These are phyloP conservation scores for Spathaspora boniae DNA, from an alignment of 805 yeast genomes.

Conservation along the genomic window DNA sequence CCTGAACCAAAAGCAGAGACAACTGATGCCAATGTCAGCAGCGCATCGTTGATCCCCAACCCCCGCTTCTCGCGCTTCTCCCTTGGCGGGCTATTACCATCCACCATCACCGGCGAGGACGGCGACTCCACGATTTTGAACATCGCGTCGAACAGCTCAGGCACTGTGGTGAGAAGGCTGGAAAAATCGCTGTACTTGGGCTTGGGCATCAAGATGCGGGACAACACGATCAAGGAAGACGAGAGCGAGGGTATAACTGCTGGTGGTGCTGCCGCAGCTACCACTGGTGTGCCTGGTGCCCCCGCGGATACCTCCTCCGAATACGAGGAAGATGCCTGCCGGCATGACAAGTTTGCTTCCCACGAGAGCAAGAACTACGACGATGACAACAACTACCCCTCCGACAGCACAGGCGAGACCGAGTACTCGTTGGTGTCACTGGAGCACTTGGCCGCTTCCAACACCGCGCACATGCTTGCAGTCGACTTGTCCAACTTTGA, in stretches of 20 bases:
- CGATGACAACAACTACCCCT: constrained; percentile 15
- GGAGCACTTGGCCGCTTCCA: constrained; percentile 3
- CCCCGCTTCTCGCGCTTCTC: constrained; percentile 42
- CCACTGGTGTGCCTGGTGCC: no score
- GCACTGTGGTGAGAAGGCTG: constrained; percentile 18
- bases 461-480: constrained; percentile 9
- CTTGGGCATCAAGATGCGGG: constrained; percentile 21
- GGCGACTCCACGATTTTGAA: constrained; percentile 13
- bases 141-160: constrained; percentile 13
- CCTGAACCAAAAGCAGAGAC: background rate
- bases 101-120: constrained; percentile 9
- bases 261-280: no score
- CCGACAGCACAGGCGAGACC: constrained; percentile 16
- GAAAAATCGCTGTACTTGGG: constrained; percentile 19
- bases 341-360: background rate
- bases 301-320: constrained; percentile 3
- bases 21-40: constrained; percentile 6
- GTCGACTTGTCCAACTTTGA: constrained; percentile 25
- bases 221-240: constrained; percentile 3
- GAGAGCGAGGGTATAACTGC: no score
- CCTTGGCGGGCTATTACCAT: constrained; percentile 32
- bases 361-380: constrained; percentile 14
- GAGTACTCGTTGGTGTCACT: constrained; percentile 6
- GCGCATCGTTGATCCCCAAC: constrained; percentile 24
- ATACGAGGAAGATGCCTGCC: background rate